Conservation (phyloP, 2,329 filamentous ascomycete species). For the Eutypa lata region DNA sequence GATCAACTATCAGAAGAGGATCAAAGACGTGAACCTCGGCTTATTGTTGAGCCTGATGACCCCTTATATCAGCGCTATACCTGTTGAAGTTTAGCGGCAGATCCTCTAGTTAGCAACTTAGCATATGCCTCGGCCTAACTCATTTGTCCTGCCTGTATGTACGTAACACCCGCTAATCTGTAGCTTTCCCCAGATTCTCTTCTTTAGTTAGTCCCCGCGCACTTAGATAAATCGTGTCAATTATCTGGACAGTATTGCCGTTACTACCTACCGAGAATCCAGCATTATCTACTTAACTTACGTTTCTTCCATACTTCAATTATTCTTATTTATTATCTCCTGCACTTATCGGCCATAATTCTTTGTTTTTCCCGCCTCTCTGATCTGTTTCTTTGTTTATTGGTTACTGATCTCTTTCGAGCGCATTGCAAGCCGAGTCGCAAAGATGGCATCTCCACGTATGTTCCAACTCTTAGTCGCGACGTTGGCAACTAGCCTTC, state of each 20-base stretch:
- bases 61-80: no score
- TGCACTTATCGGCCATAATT: neutral
- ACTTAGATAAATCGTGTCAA: no score
- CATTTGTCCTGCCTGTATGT: no score
- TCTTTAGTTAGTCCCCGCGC: neutral
- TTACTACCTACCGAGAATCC: neutral
- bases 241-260: neutral
- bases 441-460: constrained; percentile 33
- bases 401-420: neutral
- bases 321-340: neutral
- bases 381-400: neutral
- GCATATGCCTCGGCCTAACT: no score
- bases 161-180: no score
- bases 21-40: no score
- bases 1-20: no score
- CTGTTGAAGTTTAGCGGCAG: no score
- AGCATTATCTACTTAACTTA: neutral
- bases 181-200: neutral
- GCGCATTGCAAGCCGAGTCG: neutral
- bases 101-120: no score
- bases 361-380: neutral
- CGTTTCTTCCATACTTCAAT: neutral
- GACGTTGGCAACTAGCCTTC: constrained; percentile 2
- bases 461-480: constrained; percentile 10
- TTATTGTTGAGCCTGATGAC: no score